Conservation (phyloP, 768 basidiomycete species). For the Sutorius australiensis region DNA sequence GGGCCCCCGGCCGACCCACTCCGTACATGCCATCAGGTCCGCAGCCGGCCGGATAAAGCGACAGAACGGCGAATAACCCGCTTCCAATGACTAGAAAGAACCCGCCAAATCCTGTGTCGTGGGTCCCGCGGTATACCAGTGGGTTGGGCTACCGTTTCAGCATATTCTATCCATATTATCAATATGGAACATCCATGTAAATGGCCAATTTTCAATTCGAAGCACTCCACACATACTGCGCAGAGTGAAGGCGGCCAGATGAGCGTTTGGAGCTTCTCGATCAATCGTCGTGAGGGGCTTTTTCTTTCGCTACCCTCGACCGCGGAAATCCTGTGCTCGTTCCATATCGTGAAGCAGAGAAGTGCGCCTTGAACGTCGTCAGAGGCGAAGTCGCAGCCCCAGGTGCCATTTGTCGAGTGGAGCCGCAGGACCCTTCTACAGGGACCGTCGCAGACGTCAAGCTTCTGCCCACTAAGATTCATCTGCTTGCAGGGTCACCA, state of each 20-base stretch:
- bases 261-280: conserved; percentile 10
- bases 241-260: conserved; percentile 11
- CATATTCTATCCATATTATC: conserved; percentile 10
- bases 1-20: conserved; percentile 17
- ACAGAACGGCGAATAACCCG: conserved; percentile 16
- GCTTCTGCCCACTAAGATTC: conserved; percentile 1
- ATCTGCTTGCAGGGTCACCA: not conserved
- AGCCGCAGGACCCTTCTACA: conserved; percentile 9
- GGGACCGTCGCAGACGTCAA: conserved; percentile 1
- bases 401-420: conserved; percentile 20
- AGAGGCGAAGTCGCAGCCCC: conserved; percentile 9
- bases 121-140: conserved; percentile 15
- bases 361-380: conserved; percentile 18
- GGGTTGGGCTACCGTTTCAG: conserved; percentile 14
- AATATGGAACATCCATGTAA: conserved; percentile 16
- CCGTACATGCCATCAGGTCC: conserved; percentile 18
- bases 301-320: conserved; percentile 23
- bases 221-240: conserved; percentile 18
- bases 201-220: conserved; percentile 30
- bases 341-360: conserved; percentile 23
- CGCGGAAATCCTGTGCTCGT: conserved; percentile 30
- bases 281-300: conserved; percentile 17
- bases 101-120: not conserved
- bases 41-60: conserved; percentile 19
- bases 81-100: conserved; percentile 12